A percentile compares a stretch with the other conserved stretches of the same genome.
Evolutionary conservation across 768 basidiomycete genomes (phyloP).

Genomic region (Hygrophorus russula): DNA sequence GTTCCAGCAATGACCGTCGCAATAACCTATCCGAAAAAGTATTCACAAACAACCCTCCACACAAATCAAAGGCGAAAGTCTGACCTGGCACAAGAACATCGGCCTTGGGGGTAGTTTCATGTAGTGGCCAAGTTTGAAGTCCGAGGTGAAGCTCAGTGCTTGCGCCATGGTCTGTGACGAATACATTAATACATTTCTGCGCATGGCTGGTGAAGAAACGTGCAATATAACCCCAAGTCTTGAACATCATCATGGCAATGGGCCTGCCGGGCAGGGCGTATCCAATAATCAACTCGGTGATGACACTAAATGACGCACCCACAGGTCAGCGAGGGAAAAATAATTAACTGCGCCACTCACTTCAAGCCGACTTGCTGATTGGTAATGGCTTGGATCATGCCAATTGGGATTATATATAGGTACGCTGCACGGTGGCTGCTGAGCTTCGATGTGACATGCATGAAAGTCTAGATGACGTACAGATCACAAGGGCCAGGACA

Average conservation of each 20-base stretch:
- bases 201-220: not conserved
- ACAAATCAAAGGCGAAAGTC: not conserved
- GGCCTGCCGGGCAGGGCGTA: constrained; percentile 73
- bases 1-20: constrained; percentile 61
- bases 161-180: constrained; percentile 41
- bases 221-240: constrained; percentile 56
- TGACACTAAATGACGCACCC: constrained; percentile 45
- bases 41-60: not conserved
- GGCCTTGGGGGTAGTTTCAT: constrained; percentile 63
- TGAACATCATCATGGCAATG: constrained; percentile 80
- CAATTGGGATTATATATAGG: constrained; percentile 60
- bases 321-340: too few relatives aligned
- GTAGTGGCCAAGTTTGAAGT: constrained; percentile 74
- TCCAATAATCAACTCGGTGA: constrained; percentile 74
- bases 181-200: not conserved
- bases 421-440: constrained; percentile 27
- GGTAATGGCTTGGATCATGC: constrained; percentile 70
- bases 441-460: not conserved
- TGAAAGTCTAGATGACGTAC: constrained; percentile 18
- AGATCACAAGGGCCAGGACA: constrained; percentile 55
- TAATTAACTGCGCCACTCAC: not conserved
- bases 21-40: constrained; percentile 34
- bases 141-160: constrained; percentile 57
- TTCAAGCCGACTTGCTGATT: constrained; percentile 25
- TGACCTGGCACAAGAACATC: constrained; percentile 8